Evolutionary conservation across 139 green algal species (phyloP).

Genomic region (Bryopsis sp.): DNA sequence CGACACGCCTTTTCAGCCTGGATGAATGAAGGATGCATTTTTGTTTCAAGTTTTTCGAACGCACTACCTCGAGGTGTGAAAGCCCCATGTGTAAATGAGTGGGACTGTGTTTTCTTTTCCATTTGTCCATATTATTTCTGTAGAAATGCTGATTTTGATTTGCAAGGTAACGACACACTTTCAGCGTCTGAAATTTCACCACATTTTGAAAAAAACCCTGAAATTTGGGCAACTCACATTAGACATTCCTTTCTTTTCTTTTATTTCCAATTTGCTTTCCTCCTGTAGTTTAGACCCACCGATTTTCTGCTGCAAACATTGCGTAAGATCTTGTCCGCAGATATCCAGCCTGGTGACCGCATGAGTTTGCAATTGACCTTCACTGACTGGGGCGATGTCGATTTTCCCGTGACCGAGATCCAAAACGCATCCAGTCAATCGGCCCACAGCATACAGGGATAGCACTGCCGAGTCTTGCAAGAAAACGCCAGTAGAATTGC

Average conservation of each 20-base stretch:
- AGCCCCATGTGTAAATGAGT: no score
- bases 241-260: not conserved
- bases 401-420: constrained; percentile 78
- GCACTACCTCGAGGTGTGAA: no score
- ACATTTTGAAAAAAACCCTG: no score
- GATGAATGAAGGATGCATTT: no score
- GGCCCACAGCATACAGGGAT: constrained; percentile 65
- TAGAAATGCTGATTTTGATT: no score
- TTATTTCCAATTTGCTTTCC: not conserved
- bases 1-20: no score
- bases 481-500: constrained; percentile 59
- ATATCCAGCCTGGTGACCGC: constrained; percentile 39
- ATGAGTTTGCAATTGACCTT: constrained; percentile 52
- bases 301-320: constrained; percentile 17
- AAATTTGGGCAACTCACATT: no score
- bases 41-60: no score
- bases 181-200: no score
- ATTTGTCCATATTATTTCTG: no score
- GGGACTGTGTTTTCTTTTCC: no score
- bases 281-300: not conserved
- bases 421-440: constrained; percentile 57
- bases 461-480: constrained; percentile 53
- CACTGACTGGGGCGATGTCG: constrained; percentile 65
- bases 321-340: constrained; percentile 47
- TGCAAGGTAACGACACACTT: no score